Evolutionary conservation across 495 filamentous ascomycete species (phyloP), one percentile per base, ranked within the genome.

Genomic region (Penicillium paradoxum): DNA sequence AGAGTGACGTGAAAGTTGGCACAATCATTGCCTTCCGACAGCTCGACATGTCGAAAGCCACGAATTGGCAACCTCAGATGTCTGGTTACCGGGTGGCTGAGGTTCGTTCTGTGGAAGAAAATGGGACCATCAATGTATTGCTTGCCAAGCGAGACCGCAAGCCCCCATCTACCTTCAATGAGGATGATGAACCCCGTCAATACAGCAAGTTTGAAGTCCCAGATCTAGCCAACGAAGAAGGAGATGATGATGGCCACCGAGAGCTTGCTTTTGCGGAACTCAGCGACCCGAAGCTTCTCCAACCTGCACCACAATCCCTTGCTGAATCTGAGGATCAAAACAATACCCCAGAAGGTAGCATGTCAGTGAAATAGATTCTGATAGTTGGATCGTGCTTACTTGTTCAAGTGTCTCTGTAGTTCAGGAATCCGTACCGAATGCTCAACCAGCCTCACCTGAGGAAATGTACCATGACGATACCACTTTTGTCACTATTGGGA

Each of bases 21-120:
- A 83, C 86, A 64, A 74, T 91, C 32, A 82, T 98, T 54, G 84
- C 86, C 2, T 98, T 88, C 79, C 89, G 86, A 58, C 79, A 89
- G 49, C 75, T 89, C 48, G 77, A 83, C 24, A 79, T 91, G 62
- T 90, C 87, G 27, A 83, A 81, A 50, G 82, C 75, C 11, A 89
- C 85, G 8, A 86, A 82, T 22, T 95, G 89, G 86, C 79, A 88
- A 49, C 92, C 92, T 0, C 78, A 76, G 49, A 72, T 95, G 36
- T 83, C 82, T 2, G 78, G 76, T 2, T 85, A 83, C 58, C 74
- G 83, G 13, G 87, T 87, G 0, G 89, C 86, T 3, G 69, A 83
- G 22, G 72, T 95, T 14, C 65, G 79, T 14, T 80, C 80, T 3
- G 70, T 75, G 11, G 54, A 65, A 29, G 75, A 73, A 17, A 65